These are phyloP conservation scores for Camellia lanceoleosa DNA, from an alignment of 148 eudicot species.

Conservation along the genomic window DNA sequence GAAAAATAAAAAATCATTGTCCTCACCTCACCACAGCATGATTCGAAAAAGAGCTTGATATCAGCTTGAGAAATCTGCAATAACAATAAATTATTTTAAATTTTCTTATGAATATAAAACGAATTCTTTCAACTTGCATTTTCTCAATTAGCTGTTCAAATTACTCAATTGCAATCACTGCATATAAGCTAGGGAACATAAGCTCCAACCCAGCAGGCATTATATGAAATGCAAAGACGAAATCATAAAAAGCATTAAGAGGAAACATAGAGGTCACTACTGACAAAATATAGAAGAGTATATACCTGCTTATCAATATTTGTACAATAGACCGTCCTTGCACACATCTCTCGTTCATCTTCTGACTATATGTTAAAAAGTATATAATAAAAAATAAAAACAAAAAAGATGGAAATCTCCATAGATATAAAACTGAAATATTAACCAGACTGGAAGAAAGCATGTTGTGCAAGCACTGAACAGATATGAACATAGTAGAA, in stretches of 20 bases:
- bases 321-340: constrained; percentile 95
- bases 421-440: background rate
- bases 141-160: constrained; percentile 4
- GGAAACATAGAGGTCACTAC: constrained; percentile 1
- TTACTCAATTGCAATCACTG: background rate
- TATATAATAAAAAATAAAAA: background rate
- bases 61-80: constrained; percentile 82
- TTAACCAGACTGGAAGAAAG: background rate
- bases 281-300: background rate
- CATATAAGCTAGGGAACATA: background rate
- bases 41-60: constrained; percentile 81
- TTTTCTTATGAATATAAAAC: background rate
- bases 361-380: constrained; percentile 48
- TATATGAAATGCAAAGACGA: background rate
- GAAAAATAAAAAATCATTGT: background rate
- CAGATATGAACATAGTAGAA: background rate
- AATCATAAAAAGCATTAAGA: background rate
- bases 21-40: constrained; percentile 85
- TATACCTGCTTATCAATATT: constrained; percentile 91
- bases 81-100: background rate
- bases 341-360: constrained; percentile 94
- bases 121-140: background rate
- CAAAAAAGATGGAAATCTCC: background rate
- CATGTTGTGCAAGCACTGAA: background rate
- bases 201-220: background rate